phyloP scores from a whole-genome alignment of 163 green algal genomes.

The Chlorella variabilis region DNA sequence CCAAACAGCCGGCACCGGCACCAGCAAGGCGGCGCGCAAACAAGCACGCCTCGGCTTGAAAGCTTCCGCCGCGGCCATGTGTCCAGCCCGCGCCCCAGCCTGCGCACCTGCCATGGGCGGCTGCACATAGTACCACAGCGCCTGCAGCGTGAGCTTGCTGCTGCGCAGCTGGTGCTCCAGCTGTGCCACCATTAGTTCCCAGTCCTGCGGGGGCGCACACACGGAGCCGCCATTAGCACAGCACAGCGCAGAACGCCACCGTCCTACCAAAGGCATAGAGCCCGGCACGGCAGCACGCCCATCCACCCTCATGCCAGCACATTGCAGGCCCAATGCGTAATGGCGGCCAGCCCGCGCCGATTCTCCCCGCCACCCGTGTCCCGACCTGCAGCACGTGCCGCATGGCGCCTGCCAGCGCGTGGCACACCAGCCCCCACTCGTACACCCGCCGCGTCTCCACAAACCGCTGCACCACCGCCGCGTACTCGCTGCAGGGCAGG shows the following conservation, averaged over 20 bases:
- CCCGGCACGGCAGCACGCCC: too few relatives aligned
- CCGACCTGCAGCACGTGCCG: constrained; percentile 64
- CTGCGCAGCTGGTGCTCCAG: constrained; percentile 80
- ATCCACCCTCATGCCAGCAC: too few relatives aligned
- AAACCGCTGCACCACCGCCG: constrained; percentile 75
- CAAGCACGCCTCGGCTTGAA: too few relatives aligned
- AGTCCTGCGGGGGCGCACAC: constrained; percentile 62
- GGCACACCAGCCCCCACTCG: constrained; percentile 61
- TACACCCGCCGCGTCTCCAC: constrained; percentile 77
- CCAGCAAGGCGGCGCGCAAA: too few relatives aligned
- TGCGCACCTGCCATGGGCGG: constrained; percentile 53
- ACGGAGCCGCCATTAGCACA: too few relatives aligned
- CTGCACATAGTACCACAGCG: constrained; percentile 83
- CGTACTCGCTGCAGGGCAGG: constrained; percentile 68
- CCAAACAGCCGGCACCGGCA: background rate
- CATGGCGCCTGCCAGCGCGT: constrained; percentile 86
- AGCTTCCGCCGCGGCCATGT: too few relatives aligned
- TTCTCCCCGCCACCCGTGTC: too few relatives aligned
- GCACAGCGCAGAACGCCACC: too few relatives aligned
- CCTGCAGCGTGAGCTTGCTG: constrained; percentile 60
- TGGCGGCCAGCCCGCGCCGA: too few relatives aligned
- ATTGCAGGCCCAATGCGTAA: too few relatives aligned
- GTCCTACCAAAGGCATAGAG: too few relatives aligned
- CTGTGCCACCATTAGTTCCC: constrained; percentile 87
- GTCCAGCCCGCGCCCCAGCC: too few relatives aligned